A percentile compares a stretch with the other conserved stretches of the same genome.
phyloP scores from a whole-genome alignment of 768 basidiomycete genomes.

The Arthromyces matolae region DNA sequence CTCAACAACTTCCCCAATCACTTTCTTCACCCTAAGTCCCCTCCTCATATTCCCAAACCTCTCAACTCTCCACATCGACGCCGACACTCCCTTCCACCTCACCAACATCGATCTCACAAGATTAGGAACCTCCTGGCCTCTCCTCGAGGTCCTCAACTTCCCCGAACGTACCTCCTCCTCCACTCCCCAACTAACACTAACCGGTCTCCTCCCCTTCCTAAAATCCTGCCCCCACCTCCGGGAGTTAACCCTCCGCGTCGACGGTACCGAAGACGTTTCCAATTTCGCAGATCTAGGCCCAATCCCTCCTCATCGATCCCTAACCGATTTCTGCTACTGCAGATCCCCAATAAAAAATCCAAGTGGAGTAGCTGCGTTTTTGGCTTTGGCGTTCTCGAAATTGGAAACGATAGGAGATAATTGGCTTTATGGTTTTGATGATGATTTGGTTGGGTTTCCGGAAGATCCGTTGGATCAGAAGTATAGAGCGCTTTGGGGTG shows the following conservation, averaged over 20 bases:
- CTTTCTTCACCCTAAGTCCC: constrained; percentile 1
- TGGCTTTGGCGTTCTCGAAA: not conserved
- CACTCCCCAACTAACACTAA: not conserved
- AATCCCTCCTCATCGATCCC: constrained; percentile 3
- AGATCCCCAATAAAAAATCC: constrained; percentile 8
- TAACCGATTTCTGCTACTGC: constrained; percentile 8
- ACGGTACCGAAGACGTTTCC: constrained; percentile 10
- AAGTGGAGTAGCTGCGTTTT: constrained; percentile 1
- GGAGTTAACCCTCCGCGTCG: constrained; percentile 10
- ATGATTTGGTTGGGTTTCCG: constrained; percentile 2
- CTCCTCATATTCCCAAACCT: constrained; percentile 2
- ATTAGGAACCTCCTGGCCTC: constrained; percentile 11
- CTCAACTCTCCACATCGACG: not conserved
- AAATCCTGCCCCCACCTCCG: constrained; percentile 1
- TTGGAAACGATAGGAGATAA: constrained; percentile 5
- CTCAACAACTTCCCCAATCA: not conserved
- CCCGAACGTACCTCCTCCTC: constrained; percentile 5
- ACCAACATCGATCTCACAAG: constrained; percentile 3
- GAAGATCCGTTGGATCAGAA: constrained; percentile 9
- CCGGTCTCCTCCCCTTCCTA: constrained; percentile 7
- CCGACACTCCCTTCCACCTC: constrained; percentile 2
- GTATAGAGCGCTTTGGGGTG: constrained; percentile 1
- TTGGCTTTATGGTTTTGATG: constrained; percentile 6
- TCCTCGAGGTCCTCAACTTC: constrained; percentile 6
- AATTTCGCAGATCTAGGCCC: constrained; percentile 6